phyloP scores from a whole-genome alignment of 2,329 filamentous ascomycete species.

The Colletotrichum musae region DNA sequence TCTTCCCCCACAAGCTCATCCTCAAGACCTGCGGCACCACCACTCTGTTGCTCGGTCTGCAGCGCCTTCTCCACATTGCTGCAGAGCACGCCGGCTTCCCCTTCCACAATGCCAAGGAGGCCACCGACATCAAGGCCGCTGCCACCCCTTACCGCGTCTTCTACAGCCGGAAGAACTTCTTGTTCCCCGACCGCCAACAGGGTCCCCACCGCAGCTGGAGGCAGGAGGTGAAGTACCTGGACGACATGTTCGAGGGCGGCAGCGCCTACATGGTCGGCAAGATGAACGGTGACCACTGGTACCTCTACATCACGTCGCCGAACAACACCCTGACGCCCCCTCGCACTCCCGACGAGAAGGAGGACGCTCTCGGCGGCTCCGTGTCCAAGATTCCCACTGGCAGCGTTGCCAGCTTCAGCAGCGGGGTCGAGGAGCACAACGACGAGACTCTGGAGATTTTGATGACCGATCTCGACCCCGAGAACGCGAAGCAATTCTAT shows the following conservation, averaged over 20 bases:
- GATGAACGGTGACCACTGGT: slow-evolving; percentile 99
- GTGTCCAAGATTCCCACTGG: slow-evolving; percentile 70
- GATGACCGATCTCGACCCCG: slow-evolving; percentile 79
- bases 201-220: slow-evolving; percentile 98
- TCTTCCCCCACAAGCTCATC: slow-evolving; percentile 99
- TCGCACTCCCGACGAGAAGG: slow-evolving; percentile 74
- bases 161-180: slow-evolving; percentile 98
- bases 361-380: slow-evolving; percentile 44
- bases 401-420: slow-evolving; percentile 52
- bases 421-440: slow-evolving; percentile 62
- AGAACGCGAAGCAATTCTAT: slow-evolving; percentile 81
- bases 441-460: slow-evolving; percentile 85
- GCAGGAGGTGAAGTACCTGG: slow-evolving; percentile 92
- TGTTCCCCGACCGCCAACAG: slow-evolving; percentile 94
- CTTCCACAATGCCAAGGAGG: slow-evolving; percentile 77
- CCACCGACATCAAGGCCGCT: slow-evolving; percentile 78
- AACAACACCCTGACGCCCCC: slow-evolving; percentile 86
- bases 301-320: slow-evolving; percentile 94
- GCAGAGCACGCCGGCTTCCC: slow-evolving; percentile 91
- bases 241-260: slow-evolving; percentile 90
- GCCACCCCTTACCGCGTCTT: slow-evolving; percentile 96
- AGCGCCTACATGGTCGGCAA: slow-evolving; percentile 99
- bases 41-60: slow-evolving; percentile 89
- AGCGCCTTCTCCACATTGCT: slow-evolving; percentile 93
- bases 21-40: slow-evolving; percentile 99